These are phyloP conservation scores for Colletotrichum simmondsii DNA, from an alignment of 2,329 filamentous ascomycete species.

Conservation along the genomic window DNA sequence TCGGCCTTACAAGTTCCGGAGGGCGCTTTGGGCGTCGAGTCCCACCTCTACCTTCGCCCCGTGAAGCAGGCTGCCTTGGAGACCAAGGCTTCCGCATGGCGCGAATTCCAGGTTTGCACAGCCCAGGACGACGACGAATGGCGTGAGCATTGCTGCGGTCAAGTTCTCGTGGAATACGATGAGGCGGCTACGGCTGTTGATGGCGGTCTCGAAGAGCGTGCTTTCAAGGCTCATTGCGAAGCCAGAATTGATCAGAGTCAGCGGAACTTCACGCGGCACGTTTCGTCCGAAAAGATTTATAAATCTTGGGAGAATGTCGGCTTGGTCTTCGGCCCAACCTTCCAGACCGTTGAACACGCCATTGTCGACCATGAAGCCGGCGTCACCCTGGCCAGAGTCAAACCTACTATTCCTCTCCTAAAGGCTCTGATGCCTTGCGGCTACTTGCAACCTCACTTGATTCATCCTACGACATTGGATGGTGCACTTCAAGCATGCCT, in stretches of 20 bases:
- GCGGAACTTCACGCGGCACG: neutral
- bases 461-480: slow-evolving; percentile 30
- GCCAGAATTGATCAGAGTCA: neutral
- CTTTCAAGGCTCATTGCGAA: neutral
- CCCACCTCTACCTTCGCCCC: slow-evolving; percentile 9
- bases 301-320: slow-evolving; percentile 1
- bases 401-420: slow-evolving; percentile 2
- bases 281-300: neutral
- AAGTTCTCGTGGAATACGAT: neutral
- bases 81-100: slow-evolving; percentile 2
- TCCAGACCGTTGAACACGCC: slow-evolving; percentile 20
- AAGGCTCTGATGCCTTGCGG: slow-evolving; percentile 28
- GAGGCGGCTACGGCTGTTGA: neutral
- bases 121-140: slow-evolving; percentile 14
- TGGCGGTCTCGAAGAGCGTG: neutral
- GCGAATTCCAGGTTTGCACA: slow-evolving; percentile 24
- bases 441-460: slow-evolving; percentile 25
- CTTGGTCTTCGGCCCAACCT: slow-evolving; percentile 24
- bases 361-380: neutral
- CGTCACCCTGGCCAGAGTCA: slow-evolving; percentile 5
- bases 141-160: slow-evolving; percentile 5
- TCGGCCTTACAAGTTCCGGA: slow-evolving; percentile 3
- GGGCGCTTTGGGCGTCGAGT: slow-evolving; percentile 2
- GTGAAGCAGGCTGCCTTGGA: slow-evolving; percentile 5
- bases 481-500: slow-evolving; percentile 6